Conservation (phyloP, 768 basidiomycete species). For the Gloeostereum incarnatum region DNA sequence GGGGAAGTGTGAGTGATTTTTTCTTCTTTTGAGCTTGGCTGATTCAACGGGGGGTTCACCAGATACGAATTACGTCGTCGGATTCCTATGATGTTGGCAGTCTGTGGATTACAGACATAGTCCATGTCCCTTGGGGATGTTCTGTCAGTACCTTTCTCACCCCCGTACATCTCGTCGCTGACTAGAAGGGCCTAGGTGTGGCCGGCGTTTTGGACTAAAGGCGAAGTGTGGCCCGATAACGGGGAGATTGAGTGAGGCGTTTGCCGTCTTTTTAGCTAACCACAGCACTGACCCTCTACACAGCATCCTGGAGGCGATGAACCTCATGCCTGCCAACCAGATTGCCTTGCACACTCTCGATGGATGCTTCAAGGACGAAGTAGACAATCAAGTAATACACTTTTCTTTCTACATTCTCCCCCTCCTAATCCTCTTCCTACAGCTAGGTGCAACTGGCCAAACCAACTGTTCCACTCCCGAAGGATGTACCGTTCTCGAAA, state of each 20-base stretch:
- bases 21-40: too few species aligned
- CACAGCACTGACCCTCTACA: conserved; percentile 15
- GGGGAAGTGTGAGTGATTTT: too few species aligned
- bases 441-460: background rate
- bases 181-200: background rate
- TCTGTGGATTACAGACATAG: conserved; percentile 33
- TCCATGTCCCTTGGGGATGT: conserved; percentile 42
- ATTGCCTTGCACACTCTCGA: conserved; percentile 69
- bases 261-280: background rate
- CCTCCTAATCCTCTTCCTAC: too few species aligned
- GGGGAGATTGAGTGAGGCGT: conserved; percentile 38
- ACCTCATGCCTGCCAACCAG: conserved; percentile 60
- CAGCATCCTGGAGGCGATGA: conserved; percentile 79
- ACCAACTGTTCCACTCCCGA: conserved; percentile 14
- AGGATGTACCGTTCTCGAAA: conserved; percentile 17
- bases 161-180: background rate
- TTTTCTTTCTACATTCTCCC: too few species aligned
- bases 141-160: conserved; percentile 25
- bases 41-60: too few species aligned
- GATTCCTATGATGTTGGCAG: conserved; percentile 32
- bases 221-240: conserved; percentile 33
- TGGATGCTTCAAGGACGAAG: conserved; percentile 26
- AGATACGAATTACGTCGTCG: conserved; percentile 37
- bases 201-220: conserved; percentile 11
- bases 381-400: too few species aligned